Evolutionary conservation across 495 filamentous ascomycete genomes (phyloP).

Genomic region (Penicillium crystallinum): DNA sequence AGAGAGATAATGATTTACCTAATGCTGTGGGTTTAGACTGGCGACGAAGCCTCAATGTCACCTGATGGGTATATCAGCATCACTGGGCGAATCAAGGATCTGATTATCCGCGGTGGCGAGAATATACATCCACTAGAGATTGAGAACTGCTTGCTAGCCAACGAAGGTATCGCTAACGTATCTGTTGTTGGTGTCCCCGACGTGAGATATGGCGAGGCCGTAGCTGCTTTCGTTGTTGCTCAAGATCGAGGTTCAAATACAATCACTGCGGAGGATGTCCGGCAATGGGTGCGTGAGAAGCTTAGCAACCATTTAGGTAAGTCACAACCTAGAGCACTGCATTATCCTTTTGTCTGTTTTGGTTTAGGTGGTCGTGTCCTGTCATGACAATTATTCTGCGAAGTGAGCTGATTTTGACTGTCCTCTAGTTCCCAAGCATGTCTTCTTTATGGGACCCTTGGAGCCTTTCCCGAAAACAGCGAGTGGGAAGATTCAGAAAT

Average conservation of each 20-base stretch:
- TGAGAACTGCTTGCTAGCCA: constrained; percentile 80
- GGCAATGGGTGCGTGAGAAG: constrained; percentile 64
- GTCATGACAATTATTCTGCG: neutral
- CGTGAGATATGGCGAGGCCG: constrained; percentile 77
- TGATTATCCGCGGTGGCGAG: constrained; percentile 90
- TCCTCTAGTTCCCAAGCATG: constrained; percentile 70
- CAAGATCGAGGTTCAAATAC: constrained; percentile 15
- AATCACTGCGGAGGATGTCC: constrained; percentile 46
- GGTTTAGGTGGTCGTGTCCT: neutral
- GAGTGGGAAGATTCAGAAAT: constrained; percentile 97
- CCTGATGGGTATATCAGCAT: constrained; percentile 60
- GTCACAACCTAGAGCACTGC: constrained; percentile 12
- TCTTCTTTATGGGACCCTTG: constrained; percentile 62
- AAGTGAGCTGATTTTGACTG: neutral
- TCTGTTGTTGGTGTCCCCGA: constrained; percentile 83
- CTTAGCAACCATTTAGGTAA: constrained; percentile 71
- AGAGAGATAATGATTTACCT: constrained; percentile 5
- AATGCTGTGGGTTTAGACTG: constrained; percentile 47
- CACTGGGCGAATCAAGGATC: constrained; percentile 78
- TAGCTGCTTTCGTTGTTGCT: constrained; percentile 75
- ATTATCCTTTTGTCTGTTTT: neutral
- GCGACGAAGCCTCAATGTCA: constrained; percentile 91
- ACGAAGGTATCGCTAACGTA: constrained; percentile 62
- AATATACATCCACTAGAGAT: constrained; percentile 96
- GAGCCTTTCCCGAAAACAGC: constrained; percentile 85